Conservation (phyloP, 345 rosid species). For the Salix udensis region DNA sequence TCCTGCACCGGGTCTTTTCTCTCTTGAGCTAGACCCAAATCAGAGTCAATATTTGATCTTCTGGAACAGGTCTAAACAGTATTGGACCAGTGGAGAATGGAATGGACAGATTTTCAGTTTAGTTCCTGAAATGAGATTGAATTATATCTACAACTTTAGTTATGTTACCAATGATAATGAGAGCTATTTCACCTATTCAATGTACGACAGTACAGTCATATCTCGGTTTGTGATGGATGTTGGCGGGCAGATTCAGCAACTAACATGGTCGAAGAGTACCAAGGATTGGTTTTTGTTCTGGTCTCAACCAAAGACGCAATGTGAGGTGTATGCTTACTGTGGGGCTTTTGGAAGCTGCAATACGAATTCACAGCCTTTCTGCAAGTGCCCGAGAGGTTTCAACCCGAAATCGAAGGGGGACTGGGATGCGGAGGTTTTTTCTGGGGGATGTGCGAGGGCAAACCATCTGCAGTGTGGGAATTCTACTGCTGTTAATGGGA, state of each 20-base stretch:
- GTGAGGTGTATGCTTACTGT: slow-evolving; percentile 67
- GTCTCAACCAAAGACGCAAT: slow-evolving; percentile 63
- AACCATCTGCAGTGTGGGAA: slow-evolving; percentile 44
- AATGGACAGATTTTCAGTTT: slow-evolving; percentile 37
- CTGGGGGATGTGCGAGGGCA: slow-evolving; percentile 56
- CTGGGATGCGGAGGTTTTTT: slow-evolving; percentile 53
- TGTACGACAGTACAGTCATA: slow-evolving; percentile 19
- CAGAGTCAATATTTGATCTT: slow-evolving; percentile 46
- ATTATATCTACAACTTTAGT: slow-evolving; percentile 49
- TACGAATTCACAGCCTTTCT: slow-evolving; percentile 38
- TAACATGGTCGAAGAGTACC: slow-evolving; percentile 31
- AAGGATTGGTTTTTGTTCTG: slow-evolving; percentile 61
- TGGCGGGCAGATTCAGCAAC: slow-evolving; percentile 59
- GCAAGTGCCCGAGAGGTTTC: slow-evolving; percentile 53
- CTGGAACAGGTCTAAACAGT: slow-evolving; percentile 48
- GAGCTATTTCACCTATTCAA: slow-evolving; percentile 57
- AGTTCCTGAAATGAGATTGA: slow-evolving; percentile 68
- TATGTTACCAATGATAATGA: slow-evolving; percentile 39
- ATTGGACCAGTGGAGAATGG: slow-evolving; percentile 75
- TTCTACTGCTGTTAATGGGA: slow-evolving; percentile 18
- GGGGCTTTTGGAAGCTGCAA: slow-evolving; percentile 64
- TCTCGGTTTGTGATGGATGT: slow-evolving; percentile 51
- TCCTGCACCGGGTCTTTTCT: slow-evolving; percentile 70
- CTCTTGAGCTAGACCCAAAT: slow-evolving; percentile 53
- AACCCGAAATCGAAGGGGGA: slow-evolving; percentile 22